Evolutionary conservation across 495 filamentous ascomycete genomes (phyloP), one percentile per base, ranked within the genome.

Genomic region (Bacidia gigantensis): DNA sequence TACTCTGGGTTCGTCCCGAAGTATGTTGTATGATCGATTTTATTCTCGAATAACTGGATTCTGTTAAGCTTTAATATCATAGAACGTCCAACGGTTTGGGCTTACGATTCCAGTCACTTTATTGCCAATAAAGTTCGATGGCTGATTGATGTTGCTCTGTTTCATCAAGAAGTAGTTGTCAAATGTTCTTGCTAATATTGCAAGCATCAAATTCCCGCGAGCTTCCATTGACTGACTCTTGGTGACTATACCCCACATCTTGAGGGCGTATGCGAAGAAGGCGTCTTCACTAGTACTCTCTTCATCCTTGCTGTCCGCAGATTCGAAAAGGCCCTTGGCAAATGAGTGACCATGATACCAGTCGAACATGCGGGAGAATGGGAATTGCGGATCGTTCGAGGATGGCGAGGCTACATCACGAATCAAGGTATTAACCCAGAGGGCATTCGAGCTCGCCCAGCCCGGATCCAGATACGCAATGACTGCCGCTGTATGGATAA

Each of bases 291-390:
- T 92, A 38, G 83, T 83, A 17, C 83, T 89, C 64, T 98, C 92
- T 62, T 96, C 73, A 61, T 98, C 86, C 61, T 96, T 95, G 56
- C 89, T 86, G 61, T 98, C 93, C 35, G 69, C 76, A n/a, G 82
- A 82, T 57, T 89, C 86, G 64, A 86, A 94, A n/a, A 98, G 74
- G 5, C 92, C 92, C 58, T 95, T 86, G 1, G 92, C 93, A 86
- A 90, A 98, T 10, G 84, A 89, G 72, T 98, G 92, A 3, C 92
- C 92, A 62, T 93, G 80, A 67, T 78, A 96, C 85, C 88, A 95
- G 66, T 98, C 92, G 58, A 97, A 96, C 42, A 67, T 73, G 18
- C 92, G 79, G n/a, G 75, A 89, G 59, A 88, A 81, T 0, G 93
- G 88, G 70, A 96, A 98, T 58, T 77, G 79, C 14, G 71, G 70